Evolutionary conservation across 257 asterid genomes (phyloP).

Genomic region (Gardenia jasminoides): DNA sequence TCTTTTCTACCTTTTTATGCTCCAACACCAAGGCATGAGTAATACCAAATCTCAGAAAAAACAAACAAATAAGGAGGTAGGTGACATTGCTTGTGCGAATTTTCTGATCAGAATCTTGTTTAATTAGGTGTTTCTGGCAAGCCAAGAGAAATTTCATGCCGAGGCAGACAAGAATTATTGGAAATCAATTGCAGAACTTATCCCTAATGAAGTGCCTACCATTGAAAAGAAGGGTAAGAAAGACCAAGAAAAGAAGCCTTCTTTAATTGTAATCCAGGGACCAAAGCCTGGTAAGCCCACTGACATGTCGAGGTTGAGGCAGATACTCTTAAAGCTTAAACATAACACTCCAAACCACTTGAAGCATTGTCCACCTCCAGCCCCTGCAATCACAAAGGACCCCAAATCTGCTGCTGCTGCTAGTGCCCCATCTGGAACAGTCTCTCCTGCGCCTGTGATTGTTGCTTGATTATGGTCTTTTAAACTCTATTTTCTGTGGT

Average conservation of each 20-base stretch:
- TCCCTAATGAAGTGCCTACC: conserved; percentile 70
- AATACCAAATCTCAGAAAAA: not conserved
- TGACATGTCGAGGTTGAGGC: conserved; percentile 72
- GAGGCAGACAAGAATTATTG: conserved; percentile 83
- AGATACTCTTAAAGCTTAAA: conserved; percentile 65
- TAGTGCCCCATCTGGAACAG: conserved; percentile 25
- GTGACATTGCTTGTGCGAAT: not conserved
- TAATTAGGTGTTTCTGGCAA: conserved; percentile 52
- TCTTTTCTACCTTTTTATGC: not conserved
- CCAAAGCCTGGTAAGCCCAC: conserved; percentile 91
- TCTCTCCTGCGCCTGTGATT: conserved; percentile 36
- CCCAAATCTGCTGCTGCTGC: conserved; percentile 20
- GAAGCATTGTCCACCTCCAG: conserved; percentile 43
- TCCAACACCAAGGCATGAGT: not conserved
- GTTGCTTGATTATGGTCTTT: conserved; percentile 41
- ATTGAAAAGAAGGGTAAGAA: conserved; percentile 60
- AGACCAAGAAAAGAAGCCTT: conserved; percentile 61
- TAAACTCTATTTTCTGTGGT: not conserved
- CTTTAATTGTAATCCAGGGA: conserved; percentile 57
- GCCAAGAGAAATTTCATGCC: conserved; percentile 69
- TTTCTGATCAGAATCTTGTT: conserved; percentile 11
- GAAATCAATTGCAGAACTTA: conserved; percentile 77
- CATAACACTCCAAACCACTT: conserved; percentile 72
- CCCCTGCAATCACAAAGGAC: conserved; percentile 25
- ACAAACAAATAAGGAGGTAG: not conserved